Conservation (phyloP, 1,284 basidiomycete species). For the Phylloboletellus chloephorus region DNA sequence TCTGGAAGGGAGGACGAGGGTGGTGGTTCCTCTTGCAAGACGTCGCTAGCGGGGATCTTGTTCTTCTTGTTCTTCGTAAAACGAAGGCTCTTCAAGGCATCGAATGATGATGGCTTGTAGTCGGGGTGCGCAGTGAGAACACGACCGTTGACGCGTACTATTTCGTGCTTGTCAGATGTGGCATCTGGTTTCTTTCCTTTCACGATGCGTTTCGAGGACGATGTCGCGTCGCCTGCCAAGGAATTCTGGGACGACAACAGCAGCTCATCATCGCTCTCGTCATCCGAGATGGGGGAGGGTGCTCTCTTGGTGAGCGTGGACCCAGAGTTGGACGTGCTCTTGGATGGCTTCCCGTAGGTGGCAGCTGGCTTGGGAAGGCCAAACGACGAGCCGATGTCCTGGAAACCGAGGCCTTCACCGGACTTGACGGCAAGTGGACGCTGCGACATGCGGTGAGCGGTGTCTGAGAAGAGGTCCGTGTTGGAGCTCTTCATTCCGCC, state of each 20-base stretch:
- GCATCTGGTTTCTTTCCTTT: constrained; percentile 3
- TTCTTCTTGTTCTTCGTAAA: constrained; percentile 35
- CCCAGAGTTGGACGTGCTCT: constrained; percentile 14
- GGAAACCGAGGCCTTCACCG: constrained; percentile 26
- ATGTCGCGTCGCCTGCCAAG: constrained; percentile 9
- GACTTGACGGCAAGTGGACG: constrained; percentile 26
- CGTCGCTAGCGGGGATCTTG: neutral
- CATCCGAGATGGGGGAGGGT: neutral
- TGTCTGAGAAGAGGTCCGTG: constrained; percentile 15
- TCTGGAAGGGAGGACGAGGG: constrained; percentile 23
- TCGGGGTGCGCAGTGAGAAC: constrained; percentile 21
- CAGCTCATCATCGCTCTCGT: constrained; percentile 31
- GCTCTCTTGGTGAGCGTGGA: neutral
- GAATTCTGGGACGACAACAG: constrained; percentile 28
- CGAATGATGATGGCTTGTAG: constrained; percentile 17
- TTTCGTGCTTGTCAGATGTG: constrained; percentile 6
- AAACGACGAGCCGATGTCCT: constrained; percentile 25
- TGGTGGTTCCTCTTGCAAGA: constrained; percentile 11
- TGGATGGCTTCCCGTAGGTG: constrained; percentile 4
- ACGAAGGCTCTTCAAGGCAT: constrained; percentile 22
- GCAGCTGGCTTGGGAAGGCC: constrained; percentile 4
- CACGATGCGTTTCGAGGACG: constrained; percentile 10
- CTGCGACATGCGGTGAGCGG: constrained; percentile 21
- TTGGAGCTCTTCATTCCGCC: neutral
- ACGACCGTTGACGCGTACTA: constrained; percentile 16